Conservation (phyloP, 192 early-diverging fungal genomes). For the Podochytrium sp. region DNA sequence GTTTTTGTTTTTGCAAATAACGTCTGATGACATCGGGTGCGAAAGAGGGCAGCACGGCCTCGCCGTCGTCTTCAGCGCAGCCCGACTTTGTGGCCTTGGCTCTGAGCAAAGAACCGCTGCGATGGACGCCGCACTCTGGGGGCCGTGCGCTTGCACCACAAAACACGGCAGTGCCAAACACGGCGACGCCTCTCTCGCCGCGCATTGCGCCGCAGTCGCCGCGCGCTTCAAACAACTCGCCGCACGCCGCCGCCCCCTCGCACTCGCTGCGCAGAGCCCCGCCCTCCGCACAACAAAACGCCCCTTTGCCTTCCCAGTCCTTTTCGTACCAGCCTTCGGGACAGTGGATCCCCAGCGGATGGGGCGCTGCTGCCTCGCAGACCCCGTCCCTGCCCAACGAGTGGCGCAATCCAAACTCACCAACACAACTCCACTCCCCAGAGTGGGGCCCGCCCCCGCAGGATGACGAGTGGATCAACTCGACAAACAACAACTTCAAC, state of each 20-base stretch:
- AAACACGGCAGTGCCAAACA: background rate
- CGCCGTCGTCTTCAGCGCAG: too few species aligned
- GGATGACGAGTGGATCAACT: conserved; percentile 1
- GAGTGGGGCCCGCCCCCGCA: background rate
- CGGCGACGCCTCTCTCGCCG: background rate
- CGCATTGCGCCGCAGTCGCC: background rate
- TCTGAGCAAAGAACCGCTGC: background rate
- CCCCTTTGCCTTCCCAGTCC: background rate
- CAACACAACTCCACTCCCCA: background rate
- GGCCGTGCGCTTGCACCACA: background rate
- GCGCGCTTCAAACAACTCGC: too few species aligned
- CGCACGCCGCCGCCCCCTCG: too few species aligned
- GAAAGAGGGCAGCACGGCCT: too few species aligned
- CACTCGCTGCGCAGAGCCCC: too few species aligned
- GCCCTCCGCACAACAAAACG: background rate
- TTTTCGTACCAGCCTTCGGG: conserved; percentile 5
- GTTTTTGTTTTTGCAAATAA: too few species aligned
- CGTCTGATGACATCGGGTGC: too few species aligned
- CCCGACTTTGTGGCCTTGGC: conserved; percentile 2
- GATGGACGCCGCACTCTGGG: conserved; percentile 3
- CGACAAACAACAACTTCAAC: background rate
- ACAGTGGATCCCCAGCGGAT: conserved; percentile 16
- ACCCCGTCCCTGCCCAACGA: background rate
- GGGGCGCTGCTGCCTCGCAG: conserved; percentile 8
- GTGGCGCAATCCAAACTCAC: conserved; percentile 3